Evolutionary conservation across 83 land plant genomes (phyloP).

Genomic region (Larix sibirica): DNA sequence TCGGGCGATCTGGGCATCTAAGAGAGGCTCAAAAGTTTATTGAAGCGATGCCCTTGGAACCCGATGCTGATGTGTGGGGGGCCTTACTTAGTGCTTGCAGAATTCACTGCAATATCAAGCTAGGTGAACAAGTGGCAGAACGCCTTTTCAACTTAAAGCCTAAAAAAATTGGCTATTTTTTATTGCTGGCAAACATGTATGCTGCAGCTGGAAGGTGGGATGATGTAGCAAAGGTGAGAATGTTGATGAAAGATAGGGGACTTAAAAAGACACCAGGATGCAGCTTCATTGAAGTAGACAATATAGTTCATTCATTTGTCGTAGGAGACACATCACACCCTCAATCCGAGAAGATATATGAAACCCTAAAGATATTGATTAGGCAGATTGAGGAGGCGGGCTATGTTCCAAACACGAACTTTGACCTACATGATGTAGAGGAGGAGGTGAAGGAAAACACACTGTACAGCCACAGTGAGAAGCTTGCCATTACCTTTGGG

Average conservation of each 20-base stretch:
- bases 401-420: too few species aligned
- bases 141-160: conserved; percentile 16
- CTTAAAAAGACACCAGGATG: conserved; percentile 31
- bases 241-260: conserved; percentile 27
- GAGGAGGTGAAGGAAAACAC: too few species aligned
- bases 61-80: too few species aligned
- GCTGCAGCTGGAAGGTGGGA: conserved; percentile 38
- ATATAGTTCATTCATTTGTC: conserved; percentile 19
- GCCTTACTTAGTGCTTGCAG: too few species aligned
- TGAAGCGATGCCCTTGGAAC: too few species aligned
- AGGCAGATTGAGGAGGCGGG: too few species aligned
- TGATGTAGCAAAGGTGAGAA: conserved; percentile 27
- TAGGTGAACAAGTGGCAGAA: conserved; percentile 10
- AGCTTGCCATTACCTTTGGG: too few species aligned
- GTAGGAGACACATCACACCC: conserved; percentile 29
- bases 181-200: conserved; percentile 28
- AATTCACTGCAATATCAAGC: neutral
- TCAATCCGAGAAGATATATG: conserved; percentile 5
- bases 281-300: conserved; percentile 30
- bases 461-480: too few species aligned
- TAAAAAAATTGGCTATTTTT: conserved; percentile 14
- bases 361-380: too few species aligned
- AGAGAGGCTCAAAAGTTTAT: too few species aligned
- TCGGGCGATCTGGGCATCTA: too few species aligned
- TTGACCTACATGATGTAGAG: too few species aligned